Conservation (phyloP, 163 green algal species). For the Prototheca cutis region DNA sequence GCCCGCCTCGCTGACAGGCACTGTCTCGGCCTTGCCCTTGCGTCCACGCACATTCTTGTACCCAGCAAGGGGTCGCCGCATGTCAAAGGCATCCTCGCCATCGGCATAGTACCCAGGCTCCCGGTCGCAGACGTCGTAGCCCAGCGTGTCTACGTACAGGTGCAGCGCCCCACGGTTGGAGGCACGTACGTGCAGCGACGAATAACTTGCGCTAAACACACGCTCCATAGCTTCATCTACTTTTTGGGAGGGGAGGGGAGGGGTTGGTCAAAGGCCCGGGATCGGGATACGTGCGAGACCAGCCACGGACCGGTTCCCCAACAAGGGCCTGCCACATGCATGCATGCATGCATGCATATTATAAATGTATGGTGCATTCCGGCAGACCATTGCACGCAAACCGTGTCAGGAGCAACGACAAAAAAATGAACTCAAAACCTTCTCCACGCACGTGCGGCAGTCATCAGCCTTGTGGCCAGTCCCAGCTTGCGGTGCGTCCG, state of each 20-base stretch:
- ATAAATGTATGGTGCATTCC: not conserved
- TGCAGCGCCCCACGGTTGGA: slow-evolving; percentile 90
- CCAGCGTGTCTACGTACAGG: slow-evolving; percentile 90
- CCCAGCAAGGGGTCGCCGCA: slow-evolving; percentile 61
- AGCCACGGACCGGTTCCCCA: not conserved
- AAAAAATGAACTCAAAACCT: no score
- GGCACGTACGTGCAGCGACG: slow-evolving; percentile 91
- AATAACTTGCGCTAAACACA: slow-evolving; percentile 88
- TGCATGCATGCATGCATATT: no score
- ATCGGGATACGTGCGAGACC: not conserved
- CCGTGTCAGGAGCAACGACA: not conserved
- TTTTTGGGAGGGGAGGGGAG: slow-evolving; percentile 1
- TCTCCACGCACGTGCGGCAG: slow-evolving; percentile 69
- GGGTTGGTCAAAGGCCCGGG: not conserved
- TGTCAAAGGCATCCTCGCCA: slow-evolving; percentile 94
- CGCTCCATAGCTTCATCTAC: slow-evolving; percentile 86
- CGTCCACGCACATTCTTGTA: not conserved
- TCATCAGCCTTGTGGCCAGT: slow-evolving; percentile 94
- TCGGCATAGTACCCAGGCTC: slow-evolving; percentile 97
- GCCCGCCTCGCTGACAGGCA: not conserved
- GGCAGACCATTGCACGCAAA: not conserved
- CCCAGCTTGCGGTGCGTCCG: slow-evolving; percentile 91
- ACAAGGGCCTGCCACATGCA: no score
- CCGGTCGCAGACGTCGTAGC: slow-evolving; percentile 82
- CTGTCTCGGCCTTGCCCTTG: not conserved